Base-by-base conservation (phyloP, 228 moss, liverwort and hornwort species). In the Sphagnum fallax region DNA sequence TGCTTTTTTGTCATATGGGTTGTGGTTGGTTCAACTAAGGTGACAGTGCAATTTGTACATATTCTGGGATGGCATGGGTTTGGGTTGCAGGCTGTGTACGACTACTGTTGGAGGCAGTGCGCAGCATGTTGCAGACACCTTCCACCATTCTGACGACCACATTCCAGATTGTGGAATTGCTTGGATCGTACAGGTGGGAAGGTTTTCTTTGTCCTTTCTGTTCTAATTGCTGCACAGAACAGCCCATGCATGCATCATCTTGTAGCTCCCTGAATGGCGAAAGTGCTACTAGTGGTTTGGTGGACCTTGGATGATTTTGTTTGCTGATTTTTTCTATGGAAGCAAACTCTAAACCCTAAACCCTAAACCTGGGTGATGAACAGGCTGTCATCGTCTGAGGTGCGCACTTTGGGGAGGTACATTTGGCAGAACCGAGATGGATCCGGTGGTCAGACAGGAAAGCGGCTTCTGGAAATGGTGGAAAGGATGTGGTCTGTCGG, bases 401-500 rank as follows among this genome's bases (percentile, higher is more conserved):
- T 93, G 49, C 97, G 91, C 60, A 84, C 87, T 47, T 70, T 97
- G 61, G 93, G 90, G 67, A 85, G 83, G 67, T 93, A 90, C 78
- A 79, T 93, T 53, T 97, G 97, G 97, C 93, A 93, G 78, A 83
- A 81, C 77, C 91, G 87, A 78, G 90, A 93, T 69, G 76, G 78
- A 71, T 83, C 91, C 8, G 80, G 80, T 65, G 83, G 87, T 68
- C 58, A 74, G 53, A 78, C 78, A 53, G 85, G 93, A 68, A 87
- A 77, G 66, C 86, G 48, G 66, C 71, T 97, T 60, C 67, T 97
- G 76, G 88, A 93, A 70, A 87, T 86, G 66, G 74, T 97, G 10
- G 87, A 90, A 67, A 83, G 85, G 66, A 93, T 97, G 91, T 90
- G 87, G 79, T 82, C 82, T 52, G 83, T 80, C 50, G 89, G 83